Evolutionary conservation across 805 yeast genomes (phyloP), one percentile per base, ranked within the genome.

Genomic region (Saccharomycopsis malanga): DNA sequence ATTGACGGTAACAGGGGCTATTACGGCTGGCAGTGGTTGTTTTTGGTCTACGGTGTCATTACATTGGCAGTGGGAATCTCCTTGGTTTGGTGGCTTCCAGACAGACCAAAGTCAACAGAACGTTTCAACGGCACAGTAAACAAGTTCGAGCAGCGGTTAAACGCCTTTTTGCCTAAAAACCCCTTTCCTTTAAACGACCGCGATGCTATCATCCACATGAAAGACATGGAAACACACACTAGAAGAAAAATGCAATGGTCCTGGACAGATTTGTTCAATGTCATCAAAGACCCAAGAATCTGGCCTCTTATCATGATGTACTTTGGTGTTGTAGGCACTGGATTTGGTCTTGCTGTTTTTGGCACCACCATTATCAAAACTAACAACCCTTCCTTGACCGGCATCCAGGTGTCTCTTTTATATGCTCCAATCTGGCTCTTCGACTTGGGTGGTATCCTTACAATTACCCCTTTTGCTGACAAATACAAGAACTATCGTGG

Each of bases 321-420:
- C 65, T 87, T 87, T 61, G 96, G 95, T 17, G 95, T 84, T 18
- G 95, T 87, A 22, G 96, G 95, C 40, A 78, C 87, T n/a, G 96
- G 96, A 1, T 81, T 74, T 58, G 96, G 95, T 27, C 67, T 87
- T 42, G 88, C 88, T 27, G 91, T 82, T 18, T 87, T 83, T 63
- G 95, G 89, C 4, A 81, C 95, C 3, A 79, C 91, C 6, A 76
- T 87, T 55, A 81, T 87, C 56, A 63, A 71, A 42, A 73, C 75
- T 3, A 78, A 81, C 53, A 79, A 84, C 59, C 81, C 91, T 2
- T 54, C 59, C 4, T 68, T 83, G 53, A 63, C 79, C 2, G 77
- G 87, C 2, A 83, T 87, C 55, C 68, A 79, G 49, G 77, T 87
- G 22, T 82, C 91, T 1, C 70, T 87, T 39, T 68, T 87, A 46